Base-by-base conservation (phyloP, 2,329 filamentous ascomycete genomes). In the Paecilomyces sp. region DNA sequence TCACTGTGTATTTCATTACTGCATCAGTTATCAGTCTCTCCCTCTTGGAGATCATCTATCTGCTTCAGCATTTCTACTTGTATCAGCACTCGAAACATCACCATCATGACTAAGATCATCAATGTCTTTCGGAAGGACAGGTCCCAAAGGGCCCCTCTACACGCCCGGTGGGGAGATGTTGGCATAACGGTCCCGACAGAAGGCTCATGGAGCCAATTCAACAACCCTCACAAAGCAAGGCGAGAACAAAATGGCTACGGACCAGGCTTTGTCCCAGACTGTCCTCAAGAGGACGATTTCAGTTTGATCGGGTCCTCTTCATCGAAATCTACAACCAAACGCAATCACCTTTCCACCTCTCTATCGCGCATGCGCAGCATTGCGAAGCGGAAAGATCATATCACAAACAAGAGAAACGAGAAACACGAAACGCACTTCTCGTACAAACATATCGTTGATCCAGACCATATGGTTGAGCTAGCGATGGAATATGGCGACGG, bases 141-240 rank as follows among this genome's bases (percentile, higher is more conserved):
- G 24, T 50, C 61, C 50, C 51, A 62, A 6, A 70, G 67, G 36
- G 18, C 57, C 33, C 68, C 67, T 7, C 68, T 74, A 11, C 73
- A 77, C 58, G 62, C 74, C 56, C 67, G 75, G 59, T 76, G 74
- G 73, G 75, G 75, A 3, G 75, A 77, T 58, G 67, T 70, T 36
- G 58, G 65, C 28, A 77, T 76, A 36, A 71, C 72, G 1, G 71
- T 71, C 34, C 75, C 74, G 5, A 72, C 73, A 25, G 70, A 72
- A 36, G 73, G 73, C 3, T 72, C 74, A 47, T 76, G 74, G 74
- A 75, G 69, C 28, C 72, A 74, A 58, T 67, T 68, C 53, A 61
- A 72, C 7, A 68, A 69, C 55, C 67, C 68, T 24, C 67, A 64
- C 24, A 53, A 30, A n/a, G 54, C 60, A 9, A n/a, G 57, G 12